Conservation (phyloP, 1,284 basidiomycete species). For the Coniferiporia weirii region DNA sequence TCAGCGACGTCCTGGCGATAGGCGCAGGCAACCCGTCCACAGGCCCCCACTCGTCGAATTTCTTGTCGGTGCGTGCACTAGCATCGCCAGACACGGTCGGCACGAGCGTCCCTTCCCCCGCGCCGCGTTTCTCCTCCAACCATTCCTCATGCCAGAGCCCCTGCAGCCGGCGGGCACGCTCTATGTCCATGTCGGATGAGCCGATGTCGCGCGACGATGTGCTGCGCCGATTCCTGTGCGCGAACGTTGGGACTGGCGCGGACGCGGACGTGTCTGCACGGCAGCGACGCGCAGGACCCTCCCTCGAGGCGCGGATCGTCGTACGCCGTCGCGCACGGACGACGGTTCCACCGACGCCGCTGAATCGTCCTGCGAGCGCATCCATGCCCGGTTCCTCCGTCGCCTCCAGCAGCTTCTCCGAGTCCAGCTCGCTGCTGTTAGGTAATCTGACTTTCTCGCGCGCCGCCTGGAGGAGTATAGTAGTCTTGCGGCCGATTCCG, state of each 20-base stretch:
- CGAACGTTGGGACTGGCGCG: background rate
- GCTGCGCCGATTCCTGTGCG: constrained; percentile 1
- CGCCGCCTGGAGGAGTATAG: constrained; percentile 78
- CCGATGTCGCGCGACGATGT: background rate
- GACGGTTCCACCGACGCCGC: constrained; percentile 40
- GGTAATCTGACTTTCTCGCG: constrained; percentile 54
- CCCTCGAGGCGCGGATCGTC: constrained; percentile 11
- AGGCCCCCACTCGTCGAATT: background rate
- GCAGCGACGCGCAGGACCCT: background rate
- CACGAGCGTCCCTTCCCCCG: background rate
- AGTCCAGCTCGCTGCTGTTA: constrained; percentile 36
- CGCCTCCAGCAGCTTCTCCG: constrained; percentile 42
- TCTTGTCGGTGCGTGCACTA: background rate
- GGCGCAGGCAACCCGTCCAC: constrained; percentile 13
- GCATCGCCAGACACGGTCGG: background rate
- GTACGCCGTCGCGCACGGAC: constrained; percentile 36
- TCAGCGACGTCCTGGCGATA: background rate
- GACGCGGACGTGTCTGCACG: constrained; percentile 12
- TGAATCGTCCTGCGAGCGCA: constrained; percentile 43
- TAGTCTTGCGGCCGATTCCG: constrained; percentile 78
- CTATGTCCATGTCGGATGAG: constrained; percentile 13
- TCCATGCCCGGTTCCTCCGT: constrained; percentile 36
- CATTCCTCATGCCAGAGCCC: constrained; percentile 12
- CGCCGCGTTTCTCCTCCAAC: constrained; percentile 4
- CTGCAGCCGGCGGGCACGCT: constrained; percentile 10